phyloP scores from a whole-genome alignment of 75 land plant genomes.

The Cupressus sempervirens region DNA sequence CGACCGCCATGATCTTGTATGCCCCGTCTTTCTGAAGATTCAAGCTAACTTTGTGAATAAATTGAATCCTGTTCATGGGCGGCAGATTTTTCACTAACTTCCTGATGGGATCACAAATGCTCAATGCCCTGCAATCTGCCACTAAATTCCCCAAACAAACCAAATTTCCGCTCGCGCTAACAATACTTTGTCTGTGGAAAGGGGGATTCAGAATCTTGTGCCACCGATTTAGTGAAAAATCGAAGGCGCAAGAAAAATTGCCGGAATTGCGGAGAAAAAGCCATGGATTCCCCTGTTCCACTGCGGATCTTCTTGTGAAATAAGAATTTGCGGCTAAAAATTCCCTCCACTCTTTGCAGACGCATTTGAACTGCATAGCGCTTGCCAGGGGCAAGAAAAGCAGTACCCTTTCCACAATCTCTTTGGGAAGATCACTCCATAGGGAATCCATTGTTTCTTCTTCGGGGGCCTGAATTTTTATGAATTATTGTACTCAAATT shows the following conservation, averaged over 20 bases:
- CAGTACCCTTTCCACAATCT: not conserved
- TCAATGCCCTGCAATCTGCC: not conserved
- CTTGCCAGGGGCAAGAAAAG: not conserved
- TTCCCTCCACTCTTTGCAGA: not conserved
- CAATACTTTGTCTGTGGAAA: not conserved
- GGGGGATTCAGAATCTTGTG: not conserved
- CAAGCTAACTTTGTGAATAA: not conserved
- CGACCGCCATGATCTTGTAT: not conserved
- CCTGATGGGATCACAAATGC: not conserved
- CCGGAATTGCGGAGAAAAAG: not conserved
- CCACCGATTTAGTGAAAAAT: not conserved
- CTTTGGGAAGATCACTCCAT: not conserved
- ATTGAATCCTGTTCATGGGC: not conserved
- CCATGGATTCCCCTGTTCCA: not conserved
- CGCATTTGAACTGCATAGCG: not conserved
- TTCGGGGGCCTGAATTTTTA: too few relatives aligned
- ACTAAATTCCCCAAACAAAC: not conserved
- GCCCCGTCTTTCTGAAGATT: not conserved
- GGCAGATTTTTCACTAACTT: not conserved
- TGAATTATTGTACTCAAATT: too few relatives aligned
- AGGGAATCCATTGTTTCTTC: not conserved
- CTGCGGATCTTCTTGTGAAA: not conserved
- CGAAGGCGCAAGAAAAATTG: not conserved
- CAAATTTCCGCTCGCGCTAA: not conserved
- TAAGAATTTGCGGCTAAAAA: not conserved